Percentiles rank a stretch among this genome's conserved stretches.
Conservation (phyloP, 2,329 filamentous ascomycete species). For the Apiospora sp. region DNA sequence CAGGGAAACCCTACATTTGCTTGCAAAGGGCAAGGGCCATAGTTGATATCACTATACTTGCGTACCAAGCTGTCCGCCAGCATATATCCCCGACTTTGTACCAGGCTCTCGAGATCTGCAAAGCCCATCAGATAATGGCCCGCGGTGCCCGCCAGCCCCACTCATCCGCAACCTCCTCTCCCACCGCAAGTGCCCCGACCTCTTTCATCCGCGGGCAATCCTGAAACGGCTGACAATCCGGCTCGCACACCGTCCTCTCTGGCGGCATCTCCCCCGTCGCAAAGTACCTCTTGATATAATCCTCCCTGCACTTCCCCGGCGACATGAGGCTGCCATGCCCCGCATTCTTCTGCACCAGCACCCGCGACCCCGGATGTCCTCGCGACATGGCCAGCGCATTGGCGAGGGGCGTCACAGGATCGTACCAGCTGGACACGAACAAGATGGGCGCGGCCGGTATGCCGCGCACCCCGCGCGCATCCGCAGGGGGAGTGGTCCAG, state of each 20-base stretch:
- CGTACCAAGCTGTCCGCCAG: too few relatives aligned
- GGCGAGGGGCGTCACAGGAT: slow-evolving; percentile 55
- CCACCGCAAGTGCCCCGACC: not conserved
- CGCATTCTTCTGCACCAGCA: slow-evolving; percentile 33
- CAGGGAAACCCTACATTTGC: too few relatives aligned
- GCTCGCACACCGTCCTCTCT: slow-evolving; percentile 28
- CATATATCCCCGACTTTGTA: too few relatives aligned
- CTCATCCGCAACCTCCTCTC: not conserved
- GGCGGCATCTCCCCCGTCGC: slow-evolving; percentile 29
- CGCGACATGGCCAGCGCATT: slow-evolving; percentile 42
- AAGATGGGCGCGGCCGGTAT: slow-evolving; percentile 52
- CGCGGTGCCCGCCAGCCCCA: not conserved
- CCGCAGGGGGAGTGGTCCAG: slow-evolving; percentile 30
- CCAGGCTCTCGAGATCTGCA: not conserved
- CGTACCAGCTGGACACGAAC: slow-evolving; percentile 51
- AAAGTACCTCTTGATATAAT: slow-evolving; percentile 29
- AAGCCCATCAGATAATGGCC: not conserved
- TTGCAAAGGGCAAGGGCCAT: too few relatives aligned
- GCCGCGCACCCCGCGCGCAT: slow-evolving; percentile 38
- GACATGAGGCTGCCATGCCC: slow-evolving; percentile 31
- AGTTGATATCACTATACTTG: too few relatives aligned
- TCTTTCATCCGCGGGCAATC: slow-evolving; percentile 29
- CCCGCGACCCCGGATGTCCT: slow-evolving; percentile 30
- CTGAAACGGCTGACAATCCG: slow-evolving; percentile 33
- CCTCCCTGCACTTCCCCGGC: slow-evolving; percentile 29